Evolutionary conservation across 345 rosid species (phyloP), one percentile per base, ranked within the genome.

Genomic region (Bretschneidera sinensis): DNA sequence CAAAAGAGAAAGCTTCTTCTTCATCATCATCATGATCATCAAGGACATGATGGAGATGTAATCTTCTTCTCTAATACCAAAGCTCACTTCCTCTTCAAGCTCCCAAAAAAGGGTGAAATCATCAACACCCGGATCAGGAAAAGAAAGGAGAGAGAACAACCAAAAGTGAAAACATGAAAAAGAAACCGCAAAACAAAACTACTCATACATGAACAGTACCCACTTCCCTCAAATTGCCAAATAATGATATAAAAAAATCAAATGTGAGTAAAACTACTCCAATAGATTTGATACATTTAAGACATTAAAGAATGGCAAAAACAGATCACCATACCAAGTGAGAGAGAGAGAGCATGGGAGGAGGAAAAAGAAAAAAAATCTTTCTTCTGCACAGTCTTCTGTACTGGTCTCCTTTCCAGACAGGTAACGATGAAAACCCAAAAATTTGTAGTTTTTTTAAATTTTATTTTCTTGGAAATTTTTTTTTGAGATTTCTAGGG

Each of bases 11-110:
- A 50, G 53, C 47, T 31, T 60, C 63, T 45, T 22, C 66, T 28
- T 14, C 59, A n/a, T 48, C 55, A 10, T 24, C 74, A 21, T 59
- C 71, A 65, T 57, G 57, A 35, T 62, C 72, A 67, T 34, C 63
- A 54, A 53, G 23, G 19, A 54, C 53, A 67, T 47, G 66, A 72
- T 54, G 50, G 58, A 51, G 48, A 54, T 34, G 54, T 22, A 57
- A 69, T 62, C 77, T 69, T 57, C 58, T 62, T 54, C 70, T 45
- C 77, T 43, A 74, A 62, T 63, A 69, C 74, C 65, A 60, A 74
- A 74, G 78, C 61, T 60, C 48, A 31, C 55, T n/a, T 71, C 68
- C 64, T 50, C 66, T 17, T 65, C 60, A 74, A 74, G 76, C 62
- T 18, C 55, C 60, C 60, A n/a, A 23, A 51, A 55, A 62, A 61